Conservation (phyloP, 1,284 basidiomycete species). For the Ustilago nuda region DNA sequence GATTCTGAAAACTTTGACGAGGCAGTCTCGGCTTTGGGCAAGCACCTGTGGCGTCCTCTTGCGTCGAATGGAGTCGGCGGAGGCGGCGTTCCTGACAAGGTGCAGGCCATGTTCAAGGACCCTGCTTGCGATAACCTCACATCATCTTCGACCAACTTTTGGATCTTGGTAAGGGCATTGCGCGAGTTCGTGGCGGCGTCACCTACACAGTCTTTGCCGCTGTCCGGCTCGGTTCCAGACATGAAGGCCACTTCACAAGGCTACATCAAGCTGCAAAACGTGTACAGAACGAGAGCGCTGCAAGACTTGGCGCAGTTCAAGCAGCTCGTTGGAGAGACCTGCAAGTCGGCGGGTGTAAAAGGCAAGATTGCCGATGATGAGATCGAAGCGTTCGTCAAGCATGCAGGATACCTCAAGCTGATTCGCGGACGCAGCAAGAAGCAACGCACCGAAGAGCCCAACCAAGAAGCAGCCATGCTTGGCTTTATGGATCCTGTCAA, state of each 20-base stretch:
- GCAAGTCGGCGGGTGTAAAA: conserved; percentile 57
- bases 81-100: conserved; percentile 52
- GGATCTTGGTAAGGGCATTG: conserved; percentile 85
- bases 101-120: conserved; percentile 74
- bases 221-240: conserved; percentile 83
- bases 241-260: conserved; percentile 91
- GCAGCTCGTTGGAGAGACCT: conserved; percentile 50
- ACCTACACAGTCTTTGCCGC: conserved; percentile 71
- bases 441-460: conserved; percentile 68
- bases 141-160: conserved; percentile 77
- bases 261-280: conserved; percentile 82
- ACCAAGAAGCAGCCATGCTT: conserved; percentile 46
- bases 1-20: conserved; percentile 96
- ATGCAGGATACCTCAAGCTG: conserved; percentile 83
- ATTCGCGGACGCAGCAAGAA: conserved; percentile 77
- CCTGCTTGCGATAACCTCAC: conserved; percentile 71
- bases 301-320: conserved; percentile 76
- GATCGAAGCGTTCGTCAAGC: conserved; percentile 88
- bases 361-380: conserved; percentile 71
- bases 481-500: conserved; percentile 63
- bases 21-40: conserved; percentile 59
- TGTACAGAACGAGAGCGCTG: conserved; percentile 80
- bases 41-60: conserved; percentile 64
- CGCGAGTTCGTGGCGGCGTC: conserved; percentile 72
- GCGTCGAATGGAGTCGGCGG: conserved; percentile 44